Conservation (phyloP, 768 basidiomycete genomes). For the Lyophyllum atratum region DNA sequence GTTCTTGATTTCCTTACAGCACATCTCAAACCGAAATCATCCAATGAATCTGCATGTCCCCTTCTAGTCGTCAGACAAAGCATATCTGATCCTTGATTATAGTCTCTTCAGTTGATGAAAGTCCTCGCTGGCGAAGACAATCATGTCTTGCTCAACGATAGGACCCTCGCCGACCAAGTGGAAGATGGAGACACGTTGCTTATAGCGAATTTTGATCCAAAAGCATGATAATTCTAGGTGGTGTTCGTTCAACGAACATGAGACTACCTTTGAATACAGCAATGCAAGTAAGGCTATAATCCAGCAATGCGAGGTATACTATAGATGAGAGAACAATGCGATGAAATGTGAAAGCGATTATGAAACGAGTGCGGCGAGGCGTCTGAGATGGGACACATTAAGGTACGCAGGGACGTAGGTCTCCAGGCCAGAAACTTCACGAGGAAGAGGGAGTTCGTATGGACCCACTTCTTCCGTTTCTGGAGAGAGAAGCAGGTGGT, state of each 20-base stretch:
- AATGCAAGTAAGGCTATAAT: constrained; percentile 40
- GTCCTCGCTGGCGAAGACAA: constrained; percentile 25
- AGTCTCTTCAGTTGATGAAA: constrained; percentile 46
- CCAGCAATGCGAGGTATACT: constrained; percentile 45
- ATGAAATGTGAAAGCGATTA: constrained; percentile 35
- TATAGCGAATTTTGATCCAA: constrained; percentile 5
- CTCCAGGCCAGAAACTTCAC: constrained; percentile 94
- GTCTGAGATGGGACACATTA: constrained; percentile 85
- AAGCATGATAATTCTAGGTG: not conserved
- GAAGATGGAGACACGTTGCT: constrained; percentile 50
- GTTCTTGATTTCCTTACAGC: constrained; percentile 57
- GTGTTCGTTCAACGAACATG: constrained; percentile 6
- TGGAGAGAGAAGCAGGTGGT: constrained; percentile 92
- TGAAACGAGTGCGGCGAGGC: constrained; percentile 84
- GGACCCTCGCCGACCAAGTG: constrained; percentile 47
- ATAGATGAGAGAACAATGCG: constrained; percentile 39
- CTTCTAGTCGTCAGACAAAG: not conserved
- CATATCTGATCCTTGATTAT: not conserved
- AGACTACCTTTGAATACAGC: constrained; percentile 36
- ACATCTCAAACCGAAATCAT: constrained; percentile 35
- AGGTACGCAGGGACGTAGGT: constrained; percentile 94
- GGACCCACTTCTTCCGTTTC: constrained; percentile 97
- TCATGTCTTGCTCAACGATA: constrained; percentile 46
- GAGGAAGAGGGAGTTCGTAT: constrained; percentile 90
- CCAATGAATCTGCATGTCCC: constrained; percentile 31